Evolutionary conservation across 2,329 filamentous ascomycete species (phyloP).

Genomic region (Ascochyta lentis): DNA sequence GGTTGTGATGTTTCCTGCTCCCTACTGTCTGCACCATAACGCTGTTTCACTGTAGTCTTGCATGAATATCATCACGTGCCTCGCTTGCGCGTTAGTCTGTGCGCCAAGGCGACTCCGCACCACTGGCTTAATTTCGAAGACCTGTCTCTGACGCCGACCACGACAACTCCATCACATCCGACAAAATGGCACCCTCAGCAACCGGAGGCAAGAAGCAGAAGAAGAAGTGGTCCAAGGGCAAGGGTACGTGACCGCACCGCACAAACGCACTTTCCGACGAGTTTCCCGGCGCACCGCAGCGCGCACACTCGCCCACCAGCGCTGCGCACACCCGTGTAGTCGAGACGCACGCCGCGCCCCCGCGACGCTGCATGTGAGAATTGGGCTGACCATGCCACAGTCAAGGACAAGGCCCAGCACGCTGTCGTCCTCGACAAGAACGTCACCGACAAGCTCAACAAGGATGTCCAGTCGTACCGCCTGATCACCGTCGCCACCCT

Average conservation of each 20-base stretch:
- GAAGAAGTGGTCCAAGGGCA: slow-evolving; percentile 78
- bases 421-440: slow-evolving; percentile 98
- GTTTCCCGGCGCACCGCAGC: too few species aligned
- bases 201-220: slow-evolving; percentile 80
- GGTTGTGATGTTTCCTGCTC: too few species aligned
- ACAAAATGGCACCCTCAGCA: slow-evolving; percentile 56
- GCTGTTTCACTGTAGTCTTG: too few species aligned
- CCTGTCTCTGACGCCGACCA: slow-evolving; percentile 6
- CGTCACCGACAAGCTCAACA: slow-evolving; percentile 98
- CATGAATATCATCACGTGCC: not conserved
- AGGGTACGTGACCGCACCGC: slow-evolving; percentile 55
- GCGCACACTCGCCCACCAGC: not conserved
- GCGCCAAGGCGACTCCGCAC: slow-evolving; percentile 8
- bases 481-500: slow-evolving; percentile 98
- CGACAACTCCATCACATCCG: slow-evolving; percentile 14
- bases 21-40: too few species aligned
- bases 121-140: slow-evolving; percentile 5
- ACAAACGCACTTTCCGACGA: not conserved
- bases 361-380: slow-evolving; percentile 6
- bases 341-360: not conserved
- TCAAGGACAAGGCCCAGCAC: slow-evolving; percentile 99
- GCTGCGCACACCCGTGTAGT: not conserved
- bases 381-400: slow-evolving; percentile 59
- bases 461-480: slow-evolving; percentile 99
- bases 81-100: slow-evolving; percentile 10